Evolutionary conservation across 1,284 basidiomycete species (phyloP).

Genomic region (Fomitopsis pinicola): DNA sequence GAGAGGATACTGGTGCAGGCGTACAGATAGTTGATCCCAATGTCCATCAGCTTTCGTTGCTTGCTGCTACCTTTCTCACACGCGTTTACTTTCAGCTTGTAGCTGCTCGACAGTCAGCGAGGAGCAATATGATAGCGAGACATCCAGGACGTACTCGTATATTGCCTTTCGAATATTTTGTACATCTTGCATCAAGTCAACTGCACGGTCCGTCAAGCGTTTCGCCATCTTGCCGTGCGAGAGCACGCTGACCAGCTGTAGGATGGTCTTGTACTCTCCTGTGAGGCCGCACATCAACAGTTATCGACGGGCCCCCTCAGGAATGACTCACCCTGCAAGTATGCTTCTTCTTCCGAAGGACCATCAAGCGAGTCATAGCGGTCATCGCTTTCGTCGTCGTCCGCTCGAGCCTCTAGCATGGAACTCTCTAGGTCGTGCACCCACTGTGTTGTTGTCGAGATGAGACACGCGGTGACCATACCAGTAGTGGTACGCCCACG

Average conservation of each 20-base stretch:
- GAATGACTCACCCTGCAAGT: constrained; percentile 65
- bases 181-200: constrained; percentile 91
- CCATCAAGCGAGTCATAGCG: constrained; percentile 70
- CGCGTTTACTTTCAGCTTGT: constrained; percentile 87
- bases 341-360: constrained; percentile 80
- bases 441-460: constrained; percentile 75
- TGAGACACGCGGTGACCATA: constrained; percentile 87
- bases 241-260: constrained; percentile 90
- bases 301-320: background rate
- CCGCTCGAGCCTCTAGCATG: constrained; percentile 28
- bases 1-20: constrained; percentile 21
- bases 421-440: constrained; percentile 35
- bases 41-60: constrained; percentile 65
- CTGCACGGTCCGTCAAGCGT: constrained; percentile 81
- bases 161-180: constrained; percentile 92
- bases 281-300: background rate
- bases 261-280: constrained; percentile 97
- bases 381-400: constrained; percentile 32
- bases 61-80: constrained; percentile 77
- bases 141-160: constrained; percentile 63
- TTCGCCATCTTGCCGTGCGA: constrained; percentile 93
- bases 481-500: constrained; percentile 86
- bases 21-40: constrained; percentile 85
- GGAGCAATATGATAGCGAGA: background rate
- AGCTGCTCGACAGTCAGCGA: constrained; percentile 42